phyloP scores from a whole-genome alignment of 805 yeast genomes.

The Cyberlindnera xishuangbannaensis region DNA sequence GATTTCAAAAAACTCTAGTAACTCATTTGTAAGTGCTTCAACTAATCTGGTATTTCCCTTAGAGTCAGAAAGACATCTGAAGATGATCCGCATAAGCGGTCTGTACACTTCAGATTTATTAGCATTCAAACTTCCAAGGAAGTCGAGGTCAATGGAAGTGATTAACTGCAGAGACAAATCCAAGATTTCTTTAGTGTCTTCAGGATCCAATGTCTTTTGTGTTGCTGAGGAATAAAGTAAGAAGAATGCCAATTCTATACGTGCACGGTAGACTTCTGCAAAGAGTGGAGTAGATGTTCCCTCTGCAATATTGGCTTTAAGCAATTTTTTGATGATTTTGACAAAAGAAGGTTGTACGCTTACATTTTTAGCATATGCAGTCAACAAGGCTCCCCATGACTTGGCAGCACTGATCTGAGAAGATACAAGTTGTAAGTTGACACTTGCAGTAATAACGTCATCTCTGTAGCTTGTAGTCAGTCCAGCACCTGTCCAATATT shows the following conservation, averaged over 20 bases:
- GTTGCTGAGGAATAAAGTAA: slow-evolving; percentile 16
- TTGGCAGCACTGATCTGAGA: slow-evolving; percentile 67
- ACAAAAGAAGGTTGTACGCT: slow-evolving; percentile 28
- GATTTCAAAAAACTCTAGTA: slow-evolving; percentile 53
- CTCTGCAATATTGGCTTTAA: slow-evolving; percentile 44
- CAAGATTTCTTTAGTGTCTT: slow-evolving; percentile 19
- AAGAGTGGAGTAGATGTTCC: slow-evolving; percentile 46
- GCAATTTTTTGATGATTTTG: slow-evolving; percentile 41
- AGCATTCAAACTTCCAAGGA: slow-evolving; percentile 36
- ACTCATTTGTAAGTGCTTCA: slow-evolving; percentile 43
- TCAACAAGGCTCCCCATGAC: slow-evolving; percentile 72
- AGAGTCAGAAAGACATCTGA: slow-evolving; percentile 41
- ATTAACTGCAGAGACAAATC: slow-evolving; percentile 38
- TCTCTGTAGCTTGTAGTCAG: slow-evolving; percentile 33
- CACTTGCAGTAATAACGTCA: slow-evolving; percentile 51
- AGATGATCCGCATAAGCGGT: slow-evolving; percentile 54
- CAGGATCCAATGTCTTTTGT: slow-evolving; percentile 11
- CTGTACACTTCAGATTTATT: slow-evolving; percentile 41
- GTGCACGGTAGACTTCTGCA: slow-evolving; percentile 47
- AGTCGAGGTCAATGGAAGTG: slow-evolving; percentile 44
- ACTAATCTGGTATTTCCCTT: slow-evolving; percentile 36
- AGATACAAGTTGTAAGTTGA: slow-evolving; percentile 55
- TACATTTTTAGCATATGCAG: slow-evolving; percentile 51
- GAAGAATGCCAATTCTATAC: slow-evolving; percentile 63
- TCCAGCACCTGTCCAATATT: slow-evolving; percentile 36